Evolutionary conservation across 768 basidiomycete species (phyloP).

Genomic region (Lactifluus echinatus): DNA sequence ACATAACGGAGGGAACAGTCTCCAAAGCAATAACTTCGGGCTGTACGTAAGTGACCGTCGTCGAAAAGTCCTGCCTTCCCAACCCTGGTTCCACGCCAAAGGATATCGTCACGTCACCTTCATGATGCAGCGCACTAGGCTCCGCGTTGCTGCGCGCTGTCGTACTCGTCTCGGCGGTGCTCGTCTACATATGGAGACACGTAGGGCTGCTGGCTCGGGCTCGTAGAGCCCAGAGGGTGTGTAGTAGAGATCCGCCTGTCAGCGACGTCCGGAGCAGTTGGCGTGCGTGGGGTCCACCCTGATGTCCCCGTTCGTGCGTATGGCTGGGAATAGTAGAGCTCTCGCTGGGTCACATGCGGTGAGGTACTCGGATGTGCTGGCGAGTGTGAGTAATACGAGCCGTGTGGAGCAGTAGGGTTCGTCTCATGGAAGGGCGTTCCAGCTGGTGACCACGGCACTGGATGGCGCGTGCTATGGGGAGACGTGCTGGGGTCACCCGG

Average conservation of each 20-base stretch:
- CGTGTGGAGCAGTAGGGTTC: neutral
- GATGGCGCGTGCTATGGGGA: neutral
- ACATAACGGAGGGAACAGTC: neutral
- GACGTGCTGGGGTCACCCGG: neutral
- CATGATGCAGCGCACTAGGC: neutral
- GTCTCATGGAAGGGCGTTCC: neutral
- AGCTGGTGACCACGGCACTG: neutral
- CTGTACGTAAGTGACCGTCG: neutral
- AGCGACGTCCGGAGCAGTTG: constrained; percentile 1
- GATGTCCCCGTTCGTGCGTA: constrained; percentile 1
- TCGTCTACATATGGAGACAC: constrained; percentile 1
- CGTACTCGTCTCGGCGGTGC: constrained; percentile 4
- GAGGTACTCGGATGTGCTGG: constrained; percentile 5
- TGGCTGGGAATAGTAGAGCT: constrained; percentile 7
- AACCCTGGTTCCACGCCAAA: neutral
- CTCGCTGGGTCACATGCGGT: neutral
- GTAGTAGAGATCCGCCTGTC: constrained; percentile 6
- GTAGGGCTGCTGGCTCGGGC: constrained; percentile 5
- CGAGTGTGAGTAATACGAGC: constrained; percentile 2
- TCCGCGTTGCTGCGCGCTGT: neutral
- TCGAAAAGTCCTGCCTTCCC: neutral
- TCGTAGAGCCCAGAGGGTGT: constrained; percentile 1
- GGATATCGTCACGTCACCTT: neutral
- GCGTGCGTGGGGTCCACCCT: constrained; percentile 5
- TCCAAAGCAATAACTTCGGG: neutral